These are phyloP conservation scores for Lasiosphaeriaceae sp. DNA, from an alignment of 495 filamentous ascomycete genomes.

Conservation along the genomic window DNA sequence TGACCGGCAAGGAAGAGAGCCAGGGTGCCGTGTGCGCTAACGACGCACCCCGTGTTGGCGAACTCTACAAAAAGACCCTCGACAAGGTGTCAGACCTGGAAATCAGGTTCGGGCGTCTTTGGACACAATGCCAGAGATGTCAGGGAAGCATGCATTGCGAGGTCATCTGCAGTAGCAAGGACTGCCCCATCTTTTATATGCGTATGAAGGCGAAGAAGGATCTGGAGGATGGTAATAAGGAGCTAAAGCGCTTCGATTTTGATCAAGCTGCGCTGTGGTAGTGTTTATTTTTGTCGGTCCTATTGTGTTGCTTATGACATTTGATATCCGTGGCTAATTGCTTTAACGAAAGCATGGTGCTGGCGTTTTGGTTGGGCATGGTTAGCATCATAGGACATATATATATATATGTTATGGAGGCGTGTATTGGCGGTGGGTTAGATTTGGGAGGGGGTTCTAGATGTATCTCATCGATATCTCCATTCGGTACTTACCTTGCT, in stretches of 20 bases:
- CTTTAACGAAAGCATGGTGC: too few relatives aligned
- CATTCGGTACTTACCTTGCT: too few relatives aligned
- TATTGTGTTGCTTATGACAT: not conserved
- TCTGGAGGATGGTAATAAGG: slow-evolving; percentile 89
- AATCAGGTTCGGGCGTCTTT: slow-evolving; percentile 85
- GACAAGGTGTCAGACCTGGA: slow-evolving; percentile 86
- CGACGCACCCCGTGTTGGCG: slow-evolving; percentile 78
- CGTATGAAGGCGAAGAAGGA: slow-evolving; percentile 99
- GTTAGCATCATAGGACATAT: too few relatives aligned
- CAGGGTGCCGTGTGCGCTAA: slow-evolving; percentile 84
- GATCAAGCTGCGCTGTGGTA: slow-evolving; percentile 57
- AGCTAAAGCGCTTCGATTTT: slow-evolving; percentile 84
- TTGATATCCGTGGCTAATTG: not conserved
- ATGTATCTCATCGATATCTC: too few relatives aligned
- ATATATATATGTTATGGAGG: too few relatives aligned
- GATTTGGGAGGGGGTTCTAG: too few relatives aligned
- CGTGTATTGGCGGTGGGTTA: too few relatives aligned
- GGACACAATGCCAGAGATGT: slow-evolving; percentile 98
- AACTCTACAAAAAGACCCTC: slow-evolving; percentile 89
- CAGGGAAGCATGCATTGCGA: slow-evolving; percentile 97
- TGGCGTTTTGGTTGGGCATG: too few relatives aligned
- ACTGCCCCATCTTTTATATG: slow-evolving; percentile 99
- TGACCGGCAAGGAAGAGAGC: slow-evolving; percentile 71
- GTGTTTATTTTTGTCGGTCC: not conserved
- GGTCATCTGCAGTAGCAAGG: slow-evolving; percentile 92